Base-by-base conservation (phyloP, 2,329 filamentous ascomycete species). In the Lithohypha guttulata region DNA sequence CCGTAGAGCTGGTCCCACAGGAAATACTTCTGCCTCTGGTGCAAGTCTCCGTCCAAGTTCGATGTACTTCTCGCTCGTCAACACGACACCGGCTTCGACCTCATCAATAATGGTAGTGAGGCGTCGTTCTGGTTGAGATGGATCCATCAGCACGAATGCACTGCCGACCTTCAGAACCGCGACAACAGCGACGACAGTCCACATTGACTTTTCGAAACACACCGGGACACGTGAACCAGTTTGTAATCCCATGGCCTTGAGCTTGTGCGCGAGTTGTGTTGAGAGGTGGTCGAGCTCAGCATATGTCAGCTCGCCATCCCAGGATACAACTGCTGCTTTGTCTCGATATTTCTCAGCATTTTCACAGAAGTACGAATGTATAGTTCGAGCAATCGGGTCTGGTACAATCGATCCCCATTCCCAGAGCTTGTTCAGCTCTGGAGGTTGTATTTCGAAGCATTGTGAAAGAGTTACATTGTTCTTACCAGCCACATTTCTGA, bases 121-220 rank as follows among this genome's bases (percentile, higher is more conserved):
- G 13, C 62, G 55, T 4, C 53, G 51, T 30, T 59, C 54, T 4
- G 62, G 61, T 21, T 63, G 61, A 2, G 55, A 50, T 18, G 62
- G 61, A 41, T 65, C 62, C 9, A 63, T 51, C 1, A 59, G 59
- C 3, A 60, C 60, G 38, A 65, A 65, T 3, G 60, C 60, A 9
- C 59, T 61, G 7, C 62, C 62, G 2, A 61, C 58, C 42, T 63
- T 63, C 17, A 64, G 51, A 20, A 63, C 56, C 6, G 59, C 62
- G 7, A 65, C 44, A 36, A 64, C 56, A 3, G 60, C 56, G 22
- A 65, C 55, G 10, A 64, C 52, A 8, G 61, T 55, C 62, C 62
- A 65, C 9, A 55, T 56, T 1, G 62, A 65, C 41, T 65, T 65
- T 30, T 65, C 61, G 28, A 65, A 64, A 33, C 56, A 63, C 3